Conservation (phyloP, 2,329 filamentous ascomycete genomes). For the Colletotrichum sp. region DNA sequence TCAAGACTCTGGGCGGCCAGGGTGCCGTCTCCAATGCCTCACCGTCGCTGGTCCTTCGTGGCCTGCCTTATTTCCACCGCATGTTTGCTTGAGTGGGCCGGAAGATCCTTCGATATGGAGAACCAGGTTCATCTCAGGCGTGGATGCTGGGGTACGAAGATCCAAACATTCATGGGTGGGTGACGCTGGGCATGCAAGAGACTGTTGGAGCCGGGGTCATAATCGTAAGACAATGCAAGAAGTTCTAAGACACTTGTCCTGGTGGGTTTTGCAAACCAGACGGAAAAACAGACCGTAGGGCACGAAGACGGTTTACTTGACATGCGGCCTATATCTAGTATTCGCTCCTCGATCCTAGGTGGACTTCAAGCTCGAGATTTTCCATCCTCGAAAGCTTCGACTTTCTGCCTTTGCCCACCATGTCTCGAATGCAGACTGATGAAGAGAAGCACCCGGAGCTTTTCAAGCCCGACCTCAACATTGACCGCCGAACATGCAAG, state of each 20-base stretch:
- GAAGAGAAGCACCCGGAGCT: slow-evolving; percentile 23
- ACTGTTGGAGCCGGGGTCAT: neutral
- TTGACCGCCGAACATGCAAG: slow-evolving; percentile 18
- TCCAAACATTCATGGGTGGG: neutral
- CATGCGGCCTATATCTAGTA: neutral
- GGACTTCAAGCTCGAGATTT: neutral
- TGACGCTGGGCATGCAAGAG: neutral
- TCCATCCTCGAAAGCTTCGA: neutral
- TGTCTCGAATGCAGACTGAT: slow-evolving; percentile 22
- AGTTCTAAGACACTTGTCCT: neutral
- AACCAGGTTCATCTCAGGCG: neutral
- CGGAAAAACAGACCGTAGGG: neutral
- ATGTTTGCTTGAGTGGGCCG: neutral
- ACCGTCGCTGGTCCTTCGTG: neutral
- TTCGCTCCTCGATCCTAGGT: neutral
- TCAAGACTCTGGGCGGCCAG: neutral
- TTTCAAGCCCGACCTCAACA: slow-evolving; percentile 20
- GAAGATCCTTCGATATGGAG: neutral
- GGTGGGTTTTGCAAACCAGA: neutral
- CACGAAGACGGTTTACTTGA: neutral
- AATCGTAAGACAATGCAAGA: neutral
- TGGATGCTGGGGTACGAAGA: neutral
- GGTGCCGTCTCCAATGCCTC: neutral
- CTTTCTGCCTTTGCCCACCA: neutral
- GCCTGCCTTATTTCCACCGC: neutral